Evolutionary conservation across 192 early-diverging fungal genomes (phyloP).

Genomic region (Coemansia sp.): DNA sequence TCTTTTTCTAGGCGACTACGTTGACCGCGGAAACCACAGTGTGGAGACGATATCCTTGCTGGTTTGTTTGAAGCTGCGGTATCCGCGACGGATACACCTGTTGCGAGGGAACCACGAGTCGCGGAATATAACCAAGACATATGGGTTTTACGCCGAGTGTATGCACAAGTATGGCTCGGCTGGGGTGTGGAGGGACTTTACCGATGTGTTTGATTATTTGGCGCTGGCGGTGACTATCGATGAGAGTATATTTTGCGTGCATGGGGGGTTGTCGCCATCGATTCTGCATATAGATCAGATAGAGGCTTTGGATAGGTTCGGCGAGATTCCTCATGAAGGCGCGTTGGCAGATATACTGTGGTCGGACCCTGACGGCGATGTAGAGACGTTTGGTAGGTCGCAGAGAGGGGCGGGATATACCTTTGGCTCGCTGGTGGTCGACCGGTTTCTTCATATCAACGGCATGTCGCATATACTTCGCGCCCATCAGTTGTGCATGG

Average conservation of each 20-base stretch:
- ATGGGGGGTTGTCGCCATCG: constrained; percentile 70
- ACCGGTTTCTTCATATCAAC: constrained; percentile 96
- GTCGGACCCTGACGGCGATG: constrained; percentile 43
- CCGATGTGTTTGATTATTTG: constrained; percentile 91
- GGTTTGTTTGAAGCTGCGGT: constrained; percentile 82
- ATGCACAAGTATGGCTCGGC: constrained; percentile 81
- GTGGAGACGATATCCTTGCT: constrained; percentile 92
- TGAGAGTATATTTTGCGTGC: constrained; percentile 89
- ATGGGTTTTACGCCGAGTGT: constrained; percentile 93
- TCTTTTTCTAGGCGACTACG: constrained; percentile 99
- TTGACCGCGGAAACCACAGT: constrained; percentile 98
- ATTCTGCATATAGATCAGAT: constrained; percentile 38
- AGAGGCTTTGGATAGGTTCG: constrained; percentile 31
- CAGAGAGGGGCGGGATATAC: constrained; percentile 90
- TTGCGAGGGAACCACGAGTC: constrained; percentile 95
- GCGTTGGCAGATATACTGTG: constrained; percentile 45
- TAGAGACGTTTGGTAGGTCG: constrained; percentile 30
- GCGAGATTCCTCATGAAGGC: constrained; percentile 50
- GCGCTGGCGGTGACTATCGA: constrained; percentile 86
- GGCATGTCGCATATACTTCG: constrained; percentile 83
- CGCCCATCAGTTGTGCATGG: constrained; percentile 97
- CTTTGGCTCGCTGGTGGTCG: constrained; percentile 92
- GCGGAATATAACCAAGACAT: constrained; percentile 87
- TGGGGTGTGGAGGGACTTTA: constrained; percentile 89
- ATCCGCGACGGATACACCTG: constrained; percentile 83